Evolutionary conservation across 2,329 filamentous ascomycete species (phyloP), one percentile per base, ranked within the genome.

Genomic region (Boeremia lycopersici): DNA sequence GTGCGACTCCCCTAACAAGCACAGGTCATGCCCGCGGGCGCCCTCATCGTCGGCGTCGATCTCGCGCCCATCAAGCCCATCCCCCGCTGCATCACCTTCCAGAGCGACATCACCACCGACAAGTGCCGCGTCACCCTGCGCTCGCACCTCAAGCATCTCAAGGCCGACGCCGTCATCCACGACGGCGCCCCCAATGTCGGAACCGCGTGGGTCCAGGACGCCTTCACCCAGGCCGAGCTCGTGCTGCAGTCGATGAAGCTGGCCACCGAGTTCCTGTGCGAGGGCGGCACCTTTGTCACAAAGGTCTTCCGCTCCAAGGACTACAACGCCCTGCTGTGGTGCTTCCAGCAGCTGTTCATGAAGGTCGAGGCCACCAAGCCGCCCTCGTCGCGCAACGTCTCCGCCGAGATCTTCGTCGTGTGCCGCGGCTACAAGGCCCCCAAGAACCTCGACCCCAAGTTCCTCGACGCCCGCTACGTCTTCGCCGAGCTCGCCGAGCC

Each of bases 311-410:
- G 95, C 60, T 96, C 91, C 30, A 98, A 97, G 73, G 93, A 99
- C 73, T 98, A 96, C 80, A 97, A 97, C 73, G 88, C 91, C 54
- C 78, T 99, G 40, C 83, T 98, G 43, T 99, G 95, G 95, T 93
- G 98, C 30, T 92, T 98, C 80, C 96, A 96, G 73, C 95, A 99
- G 75, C 83, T 99, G 0, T 99, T 99, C 79, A 84, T 84, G 42
- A 96, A 95, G 63, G 95, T 99, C 60, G 93, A 99, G 74, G 93
- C 96, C 43, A 99, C 95, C 5, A 99, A 99, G 76, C 95, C 95
- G 3, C 95, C 95, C 0, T 96, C 92, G 0, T 96, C 91, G 8
- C 85, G 95, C 80, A 97, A 96, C 69, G 93, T 99, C 47, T 97
- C 92, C 7, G 95, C 95, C 62, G 95, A 99, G 81, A 98, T 98